phyloP scores from a whole-genome alignment of 768 basidiomycete species.

The Gloeopeniophorella convolvens region DNA sequence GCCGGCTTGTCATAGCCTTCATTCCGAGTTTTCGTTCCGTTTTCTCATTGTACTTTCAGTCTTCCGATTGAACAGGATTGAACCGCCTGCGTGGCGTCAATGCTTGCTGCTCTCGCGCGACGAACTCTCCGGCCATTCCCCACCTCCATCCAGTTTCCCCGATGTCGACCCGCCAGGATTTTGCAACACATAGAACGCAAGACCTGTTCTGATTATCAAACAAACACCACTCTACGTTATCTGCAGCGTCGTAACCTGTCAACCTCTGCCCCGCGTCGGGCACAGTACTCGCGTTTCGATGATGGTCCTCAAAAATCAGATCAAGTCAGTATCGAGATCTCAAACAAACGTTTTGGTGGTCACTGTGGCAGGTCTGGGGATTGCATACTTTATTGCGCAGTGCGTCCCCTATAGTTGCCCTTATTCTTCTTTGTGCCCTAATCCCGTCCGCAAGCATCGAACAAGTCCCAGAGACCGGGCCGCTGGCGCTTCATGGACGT shows the following conservation, averaged over 20 bases:
- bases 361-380: slow-evolving; percentile 14
- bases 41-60: too few relatives aligned
- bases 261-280: not conserved
- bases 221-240: not conserved
- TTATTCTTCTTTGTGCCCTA: not conserved
- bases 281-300: slow-evolving; percentile 16
- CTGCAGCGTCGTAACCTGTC: not conserved
- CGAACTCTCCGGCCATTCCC: too few relatives aligned
- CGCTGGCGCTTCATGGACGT: slow-evolving; percentile 87
- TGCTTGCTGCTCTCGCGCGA: too few relatives aligned
- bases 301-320: too few relatives aligned
- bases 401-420: slow-evolving; percentile 24
- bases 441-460: slow-evolving; percentile 53
- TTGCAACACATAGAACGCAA: too few relatives aligned
- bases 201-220: not conserved
- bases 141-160: too few relatives aligned
- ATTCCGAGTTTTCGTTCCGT: too few relatives aligned
- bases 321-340: too few relatives aligned
- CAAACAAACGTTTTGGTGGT: slow-evolving; percentile 17
- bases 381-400: slow-evolving; percentile 28
- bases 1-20: too few relatives aligned
- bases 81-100: too few relatives aligned
- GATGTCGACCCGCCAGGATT: too few relatives aligned
- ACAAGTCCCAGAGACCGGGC: slow-evolving; percentile 78
- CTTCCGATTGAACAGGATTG: too few relatives aligned